Conservation (phyloP, 2,329 filamentous ascomycete genomes). For the Beauveria medogensis region DNA sequence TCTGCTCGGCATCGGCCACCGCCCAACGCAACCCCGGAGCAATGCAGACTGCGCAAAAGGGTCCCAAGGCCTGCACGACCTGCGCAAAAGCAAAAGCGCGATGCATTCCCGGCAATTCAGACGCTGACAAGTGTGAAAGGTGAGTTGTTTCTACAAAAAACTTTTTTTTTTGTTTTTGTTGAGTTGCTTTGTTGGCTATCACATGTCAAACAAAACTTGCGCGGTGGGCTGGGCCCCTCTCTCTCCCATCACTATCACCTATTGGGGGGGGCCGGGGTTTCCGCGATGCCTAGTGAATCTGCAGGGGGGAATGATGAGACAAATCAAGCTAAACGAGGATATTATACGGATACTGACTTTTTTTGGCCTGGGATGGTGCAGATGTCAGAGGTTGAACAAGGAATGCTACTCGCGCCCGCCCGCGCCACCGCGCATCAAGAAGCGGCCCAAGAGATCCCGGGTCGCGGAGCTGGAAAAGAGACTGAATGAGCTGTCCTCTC, state of each 20-base stretch:
- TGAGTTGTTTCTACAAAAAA: slow-evolving; percentile 19
- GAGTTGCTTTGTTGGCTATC: slow-evolving; percentile 7
- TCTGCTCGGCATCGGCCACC: not conserved
- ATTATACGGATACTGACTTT: not conserved
- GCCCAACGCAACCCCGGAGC: not conserved
- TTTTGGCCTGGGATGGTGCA: slow-evolving; percentile 16
- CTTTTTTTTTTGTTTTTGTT: not conserved
- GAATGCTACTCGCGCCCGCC: slow-evolving; percentile 38
- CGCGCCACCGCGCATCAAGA: slow-evolving; percentile 39
- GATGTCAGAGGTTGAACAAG: slow-evolving; percentile 41
- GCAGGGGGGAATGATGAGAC: too few species aligned
- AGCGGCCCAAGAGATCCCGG: slow-evolving; percentile 37
- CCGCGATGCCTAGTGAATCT: too few species aligned
- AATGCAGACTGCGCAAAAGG: slow-evolving; percentile 29
- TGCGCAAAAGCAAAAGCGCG: slow-evolving; percentile 46
- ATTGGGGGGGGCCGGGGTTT: too few species aligned
- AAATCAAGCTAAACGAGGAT: not conserved
- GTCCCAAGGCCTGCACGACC: slow-evolving; percentile 41
- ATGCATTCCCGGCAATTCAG: slow-evolving; percentile 35
- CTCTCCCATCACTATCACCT: not conserved
- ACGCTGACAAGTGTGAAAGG: slow-evolving; percentile 39
- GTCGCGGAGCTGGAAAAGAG: slow-evolving; percentile 44
- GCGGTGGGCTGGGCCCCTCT: not conserved
- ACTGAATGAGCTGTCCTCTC: slow-evolving; percentile 40
- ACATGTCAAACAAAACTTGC: slow-evolving; percentile 2